Percentiles rank a stretch among this genome's conserved stretches.
These are phyloP conservation scores for Xylaria sp. DNA, from an alignment of 2,329 filamentous ascomycete species.

Conservation along the genomic window DNA sequence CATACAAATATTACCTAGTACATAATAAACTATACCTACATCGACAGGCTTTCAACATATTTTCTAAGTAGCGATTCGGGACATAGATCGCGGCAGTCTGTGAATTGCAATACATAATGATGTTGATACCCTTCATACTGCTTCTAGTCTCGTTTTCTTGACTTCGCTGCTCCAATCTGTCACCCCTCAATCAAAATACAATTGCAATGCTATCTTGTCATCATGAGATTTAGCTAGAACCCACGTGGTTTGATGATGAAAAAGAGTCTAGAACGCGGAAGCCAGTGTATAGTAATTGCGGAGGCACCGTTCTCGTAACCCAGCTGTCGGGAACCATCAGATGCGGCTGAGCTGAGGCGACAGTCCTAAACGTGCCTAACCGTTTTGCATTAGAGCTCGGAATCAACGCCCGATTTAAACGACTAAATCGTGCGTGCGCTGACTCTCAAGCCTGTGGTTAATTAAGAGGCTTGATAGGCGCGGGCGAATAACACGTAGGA, in stretches of 20 bases:
- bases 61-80: conserved; percentile 2
- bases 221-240: background rate
- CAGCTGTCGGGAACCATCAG: background rate
- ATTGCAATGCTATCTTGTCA: background rate
- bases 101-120: conserved; percentile 16
- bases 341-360: conserved; percentile 21
- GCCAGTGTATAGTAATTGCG: background rate
- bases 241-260: background rate
- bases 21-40: conserved; percentile 13
- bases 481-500: background rate
- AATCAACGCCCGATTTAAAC: no score
- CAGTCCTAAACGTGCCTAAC: background rate
- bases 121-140: conserved; percentile 13
- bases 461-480: conserved; percentile 16
- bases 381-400: no score
- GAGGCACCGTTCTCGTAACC: background rate
- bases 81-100: conserved; percentile 5
- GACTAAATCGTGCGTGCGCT: no score
- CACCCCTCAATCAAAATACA: background rate
- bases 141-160: background rate
- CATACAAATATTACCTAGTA: conserved; percentile 14
- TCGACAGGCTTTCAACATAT: background rate
- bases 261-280: background rate
- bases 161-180: background rate
- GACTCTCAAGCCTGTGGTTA: background rate